Evolutionary conservation across 192 early-diverging fungal genomes (phyloP), one percentile per base, ranked within the genome.

Genomic region (Mortierella claussenii): DNA sequence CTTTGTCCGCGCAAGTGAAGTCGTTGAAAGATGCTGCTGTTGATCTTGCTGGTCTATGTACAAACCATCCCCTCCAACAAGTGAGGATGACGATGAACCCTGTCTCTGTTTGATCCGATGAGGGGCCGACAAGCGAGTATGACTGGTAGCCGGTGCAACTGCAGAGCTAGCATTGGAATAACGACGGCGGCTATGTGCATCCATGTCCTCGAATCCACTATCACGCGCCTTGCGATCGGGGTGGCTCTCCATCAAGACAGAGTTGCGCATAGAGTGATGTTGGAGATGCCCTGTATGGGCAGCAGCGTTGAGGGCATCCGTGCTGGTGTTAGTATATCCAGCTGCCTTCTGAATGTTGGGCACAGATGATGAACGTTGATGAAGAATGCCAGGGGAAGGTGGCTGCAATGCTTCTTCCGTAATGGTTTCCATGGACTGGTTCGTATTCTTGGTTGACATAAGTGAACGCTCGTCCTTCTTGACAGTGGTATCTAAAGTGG

Each of bases 171-270:
- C 24, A 24, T 44, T 61, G 2, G 68, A 71, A 40, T 63, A 57
- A 11, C 68, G 60, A 13, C 60, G 59, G 20, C 48, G 68, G 20
- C 46, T 47, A 1, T 45, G 52, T 15, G 26, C 28, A 5, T 54
- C 63, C 52, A 37, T 34, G 20, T 67, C 55, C 18, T 57, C 65
- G 45, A 58, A 67, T 12, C 65, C 65, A 43, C 54, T 67, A 13
- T 67, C 65, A 6, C 65, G 43, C 1, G 26, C 43, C 21, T 67
- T 67, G 46, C 54, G 53, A 37, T 54, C 31, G n/a, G n/a, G n/a
- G 32, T n/a, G 50, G 23, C 20, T 34, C 4, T 65, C 52, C 20
- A 34, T n/a, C 15, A 62, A 12, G 5, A 42, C 24, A 2, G 33
- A 51, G 36, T 28, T 37, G 47, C 47, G 60, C 4, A 24, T 40